Conservation (phyloP, 768 basidiomycete species). For the Gelatoporia subvermispora region DNA sequence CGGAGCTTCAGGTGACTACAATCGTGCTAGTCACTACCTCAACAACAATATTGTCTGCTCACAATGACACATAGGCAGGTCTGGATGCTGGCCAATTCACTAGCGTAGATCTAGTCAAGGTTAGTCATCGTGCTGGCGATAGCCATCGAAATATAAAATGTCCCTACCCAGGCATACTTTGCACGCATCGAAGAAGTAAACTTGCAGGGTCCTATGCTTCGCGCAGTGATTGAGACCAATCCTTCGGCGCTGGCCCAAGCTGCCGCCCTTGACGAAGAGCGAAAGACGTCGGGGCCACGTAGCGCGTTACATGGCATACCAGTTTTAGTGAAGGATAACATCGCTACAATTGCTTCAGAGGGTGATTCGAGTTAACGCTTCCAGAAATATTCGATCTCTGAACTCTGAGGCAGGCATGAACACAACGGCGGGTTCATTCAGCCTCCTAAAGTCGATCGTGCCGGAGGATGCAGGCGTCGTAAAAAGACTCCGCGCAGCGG, state of each 20-base stretch:
- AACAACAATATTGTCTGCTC: not conserved
- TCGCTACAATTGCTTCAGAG: conserved; percentile 26
- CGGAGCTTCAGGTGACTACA: conserved; percentile 36
- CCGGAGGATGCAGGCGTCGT: conserved; percentile 23
- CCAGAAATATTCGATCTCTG: conserved; percentile 19
- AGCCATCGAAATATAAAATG: not conserved
- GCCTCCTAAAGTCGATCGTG: conserved; percentile 20
- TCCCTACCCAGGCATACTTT: conserved; percentile 49
- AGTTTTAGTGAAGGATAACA: conserved; percentile 32
- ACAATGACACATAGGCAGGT: conserved; percentile 32
- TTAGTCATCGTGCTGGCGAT: conserved; percentile 15
- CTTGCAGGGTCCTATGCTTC: conserved; percentile 46
- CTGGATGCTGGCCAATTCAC: conserved; percentile 47
- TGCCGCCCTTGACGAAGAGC: conserved; percentile 28
- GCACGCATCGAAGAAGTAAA: conserved; percentile 66
- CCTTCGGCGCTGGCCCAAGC: conserved; percentile 49
- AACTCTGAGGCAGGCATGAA: conserved; percentile 28
- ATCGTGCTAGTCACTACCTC: not conserved
- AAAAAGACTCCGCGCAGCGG: conserved; percentile 19
- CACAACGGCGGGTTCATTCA: conserved; percentile 25
- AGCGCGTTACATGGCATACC: conserved; percentile 31
- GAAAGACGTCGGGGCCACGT: conserved; percentile 18
- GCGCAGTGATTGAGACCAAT: conserved; percentile 56
- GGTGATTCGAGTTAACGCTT: conserved; percentile 24
- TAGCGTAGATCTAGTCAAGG: conserved; percentile 61